Conservation (phyloP, 2,329 filamentous ascomycete species). For the Clonostachys rhizophaga region DNA sequence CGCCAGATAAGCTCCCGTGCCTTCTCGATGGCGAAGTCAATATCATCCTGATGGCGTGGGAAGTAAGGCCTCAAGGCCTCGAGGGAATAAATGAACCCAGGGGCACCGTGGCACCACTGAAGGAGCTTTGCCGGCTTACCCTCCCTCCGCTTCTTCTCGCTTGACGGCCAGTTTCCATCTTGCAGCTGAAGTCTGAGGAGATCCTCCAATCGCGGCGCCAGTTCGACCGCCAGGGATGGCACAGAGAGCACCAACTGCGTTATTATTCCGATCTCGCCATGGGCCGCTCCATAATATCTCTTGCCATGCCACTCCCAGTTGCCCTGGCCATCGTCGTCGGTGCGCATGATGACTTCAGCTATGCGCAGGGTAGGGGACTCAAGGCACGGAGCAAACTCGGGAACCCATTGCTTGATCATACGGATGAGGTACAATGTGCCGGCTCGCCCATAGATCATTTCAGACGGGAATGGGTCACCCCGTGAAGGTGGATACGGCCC, state of each 20-base stretch:
- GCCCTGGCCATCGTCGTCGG: conserved; percentile 29
- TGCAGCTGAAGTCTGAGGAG: conserved; percentile 56
- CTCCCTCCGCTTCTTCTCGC: conserved; percentile 34
- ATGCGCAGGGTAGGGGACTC: conserved; percentile 52
- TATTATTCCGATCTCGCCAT: conserved; percentile 66
- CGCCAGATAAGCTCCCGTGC: conserved; percentile 49
- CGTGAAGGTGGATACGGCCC: conserved; percentile 11
- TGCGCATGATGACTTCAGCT: conserved; percentile 53
- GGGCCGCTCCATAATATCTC: conserved; percentile 59
- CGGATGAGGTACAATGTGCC: conserved; percentile 66
- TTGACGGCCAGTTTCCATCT: conserved; percentile 60
- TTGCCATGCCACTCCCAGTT: conserved; percentile 62
- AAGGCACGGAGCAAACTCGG: conserved; percentile 38
- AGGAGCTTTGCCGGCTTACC: conserved; percentile 40
- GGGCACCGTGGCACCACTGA: conserved; percentile 65
- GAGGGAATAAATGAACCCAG: conserved; percentile 57
- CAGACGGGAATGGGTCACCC: conserved; percentile 44
- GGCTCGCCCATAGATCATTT: conserved; percentile 63
- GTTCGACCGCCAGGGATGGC: conserved; percentile 44
- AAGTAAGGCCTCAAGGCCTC: conserved; percentile 51
- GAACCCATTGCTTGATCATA: conserved; percentile 53
- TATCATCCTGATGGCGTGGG: conserved; percentile 43
- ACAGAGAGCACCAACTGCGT: conserved; percentile 62
- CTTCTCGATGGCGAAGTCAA: conserved; percentile 45
- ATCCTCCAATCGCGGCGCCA: conserved; percentile 46